phyloP scores from a whole-genome alignment of 2,329 filamentous ascomycete genomes.

The Colletotrichum scovillei region DNA sequence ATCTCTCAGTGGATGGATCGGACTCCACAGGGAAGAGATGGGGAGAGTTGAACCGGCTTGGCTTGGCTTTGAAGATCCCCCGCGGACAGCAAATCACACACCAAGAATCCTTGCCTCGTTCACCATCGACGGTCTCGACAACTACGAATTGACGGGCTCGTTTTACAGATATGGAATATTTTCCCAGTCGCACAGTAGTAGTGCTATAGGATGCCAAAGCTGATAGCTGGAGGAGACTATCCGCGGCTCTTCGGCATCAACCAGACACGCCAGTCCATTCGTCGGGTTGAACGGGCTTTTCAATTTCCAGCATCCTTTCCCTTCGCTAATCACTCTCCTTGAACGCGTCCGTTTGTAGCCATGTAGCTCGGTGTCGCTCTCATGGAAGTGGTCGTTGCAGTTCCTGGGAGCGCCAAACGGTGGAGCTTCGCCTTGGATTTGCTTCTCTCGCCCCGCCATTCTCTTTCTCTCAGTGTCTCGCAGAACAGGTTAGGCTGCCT shows the following conservation, averaged over 20 bases:
- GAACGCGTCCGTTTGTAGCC: neutral
- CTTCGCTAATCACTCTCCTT: neutral
- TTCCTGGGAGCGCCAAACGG: neutral
- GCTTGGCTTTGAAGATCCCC: conserved; percentile 27
- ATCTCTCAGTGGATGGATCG: neutral
- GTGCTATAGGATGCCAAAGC: too few species aligned
- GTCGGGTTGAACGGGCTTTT: neutral
- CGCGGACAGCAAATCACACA: neutral
- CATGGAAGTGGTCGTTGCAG: neutral
- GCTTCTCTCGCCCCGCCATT: conserved; percentile 11
- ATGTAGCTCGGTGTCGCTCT: neutral
- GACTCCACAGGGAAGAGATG: conserved; percentile 23
- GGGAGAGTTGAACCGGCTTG: conserved; percentile 5
- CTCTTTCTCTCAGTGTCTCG: conserved; percentile 26
- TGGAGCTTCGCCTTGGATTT: conserved; percentile 1
- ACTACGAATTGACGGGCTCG: too few species aligned
- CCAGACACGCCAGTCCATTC: neutral
- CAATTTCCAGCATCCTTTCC: neutral
- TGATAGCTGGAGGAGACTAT: too few species aligned
- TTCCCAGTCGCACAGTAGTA: too few species aligned
- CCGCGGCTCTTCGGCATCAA: too few species aligned
- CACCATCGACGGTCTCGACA: too few species aligned
- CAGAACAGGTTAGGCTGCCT: neutral
- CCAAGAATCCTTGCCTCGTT: neutral
- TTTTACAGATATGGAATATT: too few species aligned